Base-by-base conservation (phyloP, 2,329 filamentous ascomycete species). In the Talaromyces sp. region DNA sequence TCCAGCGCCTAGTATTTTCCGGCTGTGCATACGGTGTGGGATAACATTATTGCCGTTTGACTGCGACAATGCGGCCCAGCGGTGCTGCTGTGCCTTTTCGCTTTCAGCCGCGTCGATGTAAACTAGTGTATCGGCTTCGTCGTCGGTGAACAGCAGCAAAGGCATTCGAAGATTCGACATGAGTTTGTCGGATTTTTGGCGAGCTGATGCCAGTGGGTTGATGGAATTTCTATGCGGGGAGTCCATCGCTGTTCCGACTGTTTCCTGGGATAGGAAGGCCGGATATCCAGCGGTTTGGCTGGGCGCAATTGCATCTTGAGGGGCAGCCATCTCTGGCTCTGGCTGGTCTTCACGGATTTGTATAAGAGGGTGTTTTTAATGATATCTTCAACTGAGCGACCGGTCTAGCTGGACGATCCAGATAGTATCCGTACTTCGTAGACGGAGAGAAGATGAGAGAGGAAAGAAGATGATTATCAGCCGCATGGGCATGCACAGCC, bases 81-180 rank as follows among this genome's bases (percentile, higher is more conserved):
- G 58, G 23, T 61, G 55, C 31, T 57, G 18, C 47, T 52, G 10
- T 33, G 18, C 8, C 6, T 12, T 58, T 5, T 31, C 16, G 18
- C 50, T 34, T 16, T 30, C 50, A 1, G 72, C 67, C 18, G 69
- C 60, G 18, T 76, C 76, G 51, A 78, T 73, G 55, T 71, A 76
- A 1, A 75, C 69, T 16, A 76, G 66, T 0, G 76, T 78, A 62
- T 78, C 76, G 31, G 67, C 74, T n/a, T 70, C 67, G 14, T 66
- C 44, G 18, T 64, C 62, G 14, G 59, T 34, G 27, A 70, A 60
- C 34, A 69, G 44, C 5, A 71, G 63, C 30, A 71, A 53, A 2
- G 65, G 65, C 36, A 68, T 61, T 44, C 62, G 61, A 36, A 42
- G 53, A 16, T 63, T 62, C 3, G 47, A 34, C n/a, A 47, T 55